Conservation (phyloP, 2,329 filamentous ascomycete species). For the Cercospora brassicicola region DNA sequence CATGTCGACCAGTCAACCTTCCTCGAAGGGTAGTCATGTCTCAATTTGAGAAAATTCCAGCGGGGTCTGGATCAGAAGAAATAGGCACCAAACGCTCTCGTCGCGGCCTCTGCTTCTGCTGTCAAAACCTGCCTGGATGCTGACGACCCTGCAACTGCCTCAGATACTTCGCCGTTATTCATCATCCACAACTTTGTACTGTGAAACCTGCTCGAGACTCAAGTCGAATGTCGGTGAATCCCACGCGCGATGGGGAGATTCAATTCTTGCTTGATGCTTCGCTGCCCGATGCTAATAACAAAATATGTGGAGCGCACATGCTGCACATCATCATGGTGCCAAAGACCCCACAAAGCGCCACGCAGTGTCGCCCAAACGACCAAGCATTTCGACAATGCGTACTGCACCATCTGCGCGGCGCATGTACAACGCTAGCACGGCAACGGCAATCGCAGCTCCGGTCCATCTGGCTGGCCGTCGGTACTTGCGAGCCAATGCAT, state of each 20-base stretch:
- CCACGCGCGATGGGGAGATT: not conserved
- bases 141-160: not conserved
- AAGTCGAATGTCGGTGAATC: not conserved
- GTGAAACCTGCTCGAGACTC: not conserved
- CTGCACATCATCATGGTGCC: constrained; percentile 3
- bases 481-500: constrained; percentile 60
- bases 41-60: not conserved
- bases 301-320: not conserved
- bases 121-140: not conserved
- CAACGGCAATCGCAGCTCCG: constrained; percentile 61
- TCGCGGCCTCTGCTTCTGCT: not conserved
- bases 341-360: constrained; percentile 11
- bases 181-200: not conserved
- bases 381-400: constrained; percentile 1
- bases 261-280: not conserved
- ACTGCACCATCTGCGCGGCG: constrained; percentile 17
- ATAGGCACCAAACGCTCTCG: no score
- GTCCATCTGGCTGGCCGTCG: constrained; percentile 61
- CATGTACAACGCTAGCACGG: constrained; percentile 59
- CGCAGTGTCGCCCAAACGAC: not conserved
- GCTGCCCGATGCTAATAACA: not conserved
- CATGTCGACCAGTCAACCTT: not conserved
- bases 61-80: not conserved
- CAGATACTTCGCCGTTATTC: not conserved
- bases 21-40: not conserved